A percentile compares a stretch with the other conserved stretches of the same genome.
phyloP scores from a whole-genome alignment of 768 basidiomycete species.

The Lactarius pseudohatsudake region DNA sequence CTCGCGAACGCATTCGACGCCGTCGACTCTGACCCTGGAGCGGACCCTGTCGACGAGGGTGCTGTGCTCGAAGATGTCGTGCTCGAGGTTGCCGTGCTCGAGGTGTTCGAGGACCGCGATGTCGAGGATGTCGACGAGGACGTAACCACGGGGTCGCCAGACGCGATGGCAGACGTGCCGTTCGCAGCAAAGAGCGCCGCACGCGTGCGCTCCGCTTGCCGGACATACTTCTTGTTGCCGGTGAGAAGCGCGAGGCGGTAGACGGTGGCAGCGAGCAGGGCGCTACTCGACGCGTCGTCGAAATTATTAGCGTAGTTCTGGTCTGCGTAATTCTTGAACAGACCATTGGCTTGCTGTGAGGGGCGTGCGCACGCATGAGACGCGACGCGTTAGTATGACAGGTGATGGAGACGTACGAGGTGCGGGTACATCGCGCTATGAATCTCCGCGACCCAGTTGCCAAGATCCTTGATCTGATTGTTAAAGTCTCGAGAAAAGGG shows the following conservation, averaged over 20 bases:
- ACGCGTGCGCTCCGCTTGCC: constrained; percentile 58
- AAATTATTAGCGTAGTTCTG: constrained; percentile 50
- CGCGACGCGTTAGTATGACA: background rate
- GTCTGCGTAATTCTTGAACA: constrained; percentile 76
- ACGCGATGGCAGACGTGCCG: constrained; percentile 11
- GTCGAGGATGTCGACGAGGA: constrained; percentile 27
- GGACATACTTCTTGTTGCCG: constrained; percentile 49
- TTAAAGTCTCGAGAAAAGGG: constrained; percentile 49
- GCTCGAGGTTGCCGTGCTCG: no score
- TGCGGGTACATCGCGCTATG: constrained; percentile 66
- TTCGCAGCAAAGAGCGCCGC: constrained; percentile 37
- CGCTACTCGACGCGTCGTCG: constrained; percentile 69
- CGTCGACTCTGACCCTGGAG: constrained; percentile 6
- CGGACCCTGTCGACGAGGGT: background rate
- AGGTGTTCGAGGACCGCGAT: constrained; percentile 4
- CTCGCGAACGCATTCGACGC: background rate
- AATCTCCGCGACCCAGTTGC: constrained; percentile 70
- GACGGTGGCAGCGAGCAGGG: constrained; percentile 73
- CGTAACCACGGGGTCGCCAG: constrained; percentile 16
- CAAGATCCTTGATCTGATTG: constrained; percentile 57
- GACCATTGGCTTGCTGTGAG: constrained; percentile 43
- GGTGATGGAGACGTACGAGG: constrained; percentile 45
- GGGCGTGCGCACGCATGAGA: constrained; percentile 1
- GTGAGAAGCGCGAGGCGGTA: constrained; percentile 68
- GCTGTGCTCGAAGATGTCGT: constrained; percentile 7